Percentiles rank a stretch among this genome's conserved stretches.
phyloP scores from a whole-genome alignment of 345 rosid genomes.

The Combretum micranthum region DNA sequence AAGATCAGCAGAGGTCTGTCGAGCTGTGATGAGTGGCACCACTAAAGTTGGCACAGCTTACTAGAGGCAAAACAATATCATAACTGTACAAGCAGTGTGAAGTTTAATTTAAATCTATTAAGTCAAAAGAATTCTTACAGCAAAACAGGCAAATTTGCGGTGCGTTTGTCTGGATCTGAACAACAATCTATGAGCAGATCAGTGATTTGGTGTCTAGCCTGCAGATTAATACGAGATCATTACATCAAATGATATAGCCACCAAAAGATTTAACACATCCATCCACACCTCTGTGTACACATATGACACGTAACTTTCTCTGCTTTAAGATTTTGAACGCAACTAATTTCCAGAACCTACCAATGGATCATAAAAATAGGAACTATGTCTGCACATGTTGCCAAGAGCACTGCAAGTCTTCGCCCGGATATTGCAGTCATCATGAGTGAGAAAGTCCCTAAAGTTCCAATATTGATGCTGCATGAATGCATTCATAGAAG shows the following conservation, averaged over 20 bases:
- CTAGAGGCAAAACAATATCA: too few species aligned
- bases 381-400: slow-evolving; percentile 91
- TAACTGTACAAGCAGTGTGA: not conserved
- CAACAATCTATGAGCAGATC: slow-evolving; percentile 83
- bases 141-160: slow-evolving; percentile 97
- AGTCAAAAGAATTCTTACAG: slow-evolving; percentile 39
- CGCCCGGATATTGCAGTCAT: slow-evolving; percentile 82
- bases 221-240: slow-evolving; percentile 11
- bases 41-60: too few species aligned
- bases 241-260: slow-evolving; percentile 11
- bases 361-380: slow-evolving; percentile 66
- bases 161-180: slow-evolving; percentile 86
- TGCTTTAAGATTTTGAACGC: not conserved
- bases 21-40: too few species aligned
- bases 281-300: not conserved
- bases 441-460: slow-evolving; percentile 61
- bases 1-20: not conserved
- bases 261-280: slow-evolving; percentile 1
- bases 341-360: slow-evolving; percentile 32
- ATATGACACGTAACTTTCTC: not conserved
- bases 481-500: slow-evolving; percentile 74
- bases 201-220: slow-evolving; percentile 69
- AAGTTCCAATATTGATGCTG: slow-evolving; percentile 66
- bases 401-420: slow-evolving; percentile 96
- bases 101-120: not conserved